Evolutionary conservation across 1,284 basidiomycete species (phyloP).

Genomic region (Cutaneotrichosporon sp.): DNA sequence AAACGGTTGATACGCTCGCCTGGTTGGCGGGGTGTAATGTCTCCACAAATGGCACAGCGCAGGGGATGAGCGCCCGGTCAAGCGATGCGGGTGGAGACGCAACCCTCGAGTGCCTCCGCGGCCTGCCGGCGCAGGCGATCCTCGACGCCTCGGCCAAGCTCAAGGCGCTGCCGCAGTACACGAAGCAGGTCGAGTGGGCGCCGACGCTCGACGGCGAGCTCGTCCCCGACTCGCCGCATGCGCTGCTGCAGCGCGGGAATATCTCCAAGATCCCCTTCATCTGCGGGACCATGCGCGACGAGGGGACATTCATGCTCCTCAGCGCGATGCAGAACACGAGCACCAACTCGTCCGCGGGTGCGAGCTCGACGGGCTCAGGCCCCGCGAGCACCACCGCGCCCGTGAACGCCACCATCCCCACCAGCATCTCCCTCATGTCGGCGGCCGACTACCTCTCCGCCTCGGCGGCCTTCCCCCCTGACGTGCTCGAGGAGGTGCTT

Average conservation of each 20-base stretch:
- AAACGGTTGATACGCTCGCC: conserved; percentile 2
- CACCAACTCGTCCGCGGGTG: not conserved
- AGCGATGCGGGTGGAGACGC: not conserved
- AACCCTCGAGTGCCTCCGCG: conserved; percentile 8
- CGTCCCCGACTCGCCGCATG: conserved; percentile 41
- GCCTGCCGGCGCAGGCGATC: conserved; percentile 1
- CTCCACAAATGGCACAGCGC: not conserved
- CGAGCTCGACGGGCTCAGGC: not conserved
- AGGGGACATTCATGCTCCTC: conserved; percentile 31
- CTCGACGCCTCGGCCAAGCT: not conserved
- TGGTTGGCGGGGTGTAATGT: conserved; percentile 2
- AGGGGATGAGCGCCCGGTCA: not conserved
- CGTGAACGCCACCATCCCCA: conserved; percentile 14
- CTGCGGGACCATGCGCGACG: conserved; percentile 47
- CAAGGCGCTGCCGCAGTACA: not conserved
- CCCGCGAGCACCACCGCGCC: conserved; percentile 23
- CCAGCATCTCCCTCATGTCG: conserved; percentile 24
- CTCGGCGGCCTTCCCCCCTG: conserved; percentile 31
- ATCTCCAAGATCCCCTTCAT: conserved; percentile 51
- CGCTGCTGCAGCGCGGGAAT: conserved; percentile 36
- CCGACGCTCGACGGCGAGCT: conserved; percentile 49
- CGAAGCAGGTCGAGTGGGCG: conserved; percentile 1
- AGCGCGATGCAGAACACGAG: not conserved
- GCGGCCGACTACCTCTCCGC: conserved; percentile 23
- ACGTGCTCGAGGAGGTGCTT: not conserved